Base-by-base conservation (phyloP, 2,329 filamentous ascomycete species). In the Fusarium drepaniforme region DNA sequence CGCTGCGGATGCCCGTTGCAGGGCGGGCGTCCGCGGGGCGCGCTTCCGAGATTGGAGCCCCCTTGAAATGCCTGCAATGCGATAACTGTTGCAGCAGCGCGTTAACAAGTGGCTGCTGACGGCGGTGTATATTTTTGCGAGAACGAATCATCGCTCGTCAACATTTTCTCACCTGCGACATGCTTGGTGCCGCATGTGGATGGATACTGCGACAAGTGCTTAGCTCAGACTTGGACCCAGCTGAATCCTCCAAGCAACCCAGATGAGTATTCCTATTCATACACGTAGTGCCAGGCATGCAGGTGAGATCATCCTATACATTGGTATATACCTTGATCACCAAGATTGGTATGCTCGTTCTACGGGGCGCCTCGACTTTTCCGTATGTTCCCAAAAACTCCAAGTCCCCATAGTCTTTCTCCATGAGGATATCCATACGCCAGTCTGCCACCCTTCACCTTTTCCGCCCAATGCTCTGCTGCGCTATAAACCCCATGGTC, bases 351-450 rank as follows among this genome's bases (percentile, higher is more conserved):
- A 72, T 75, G 68, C 65, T 77, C 75, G 68, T 73, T 79, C 76
- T 79, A 79, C 71, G 72, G 63, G 68, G 70, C 68, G 66, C 57
- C 67, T 76, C 68, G 62, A 75, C 76, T 77, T 79, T 79, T 78
- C 62, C 62, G 63, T 70, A 72, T 74, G 63, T 70, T 73, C 73
- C 76, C 71, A 78, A 74, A 56, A 79, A 79, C 75, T 77, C 77
- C 75, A 73, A 66, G 67, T 60, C 63, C 60, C 46, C 66, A 37
- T 64, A 72, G 58, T 72, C 67, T 61, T 49, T 72, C 69, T 59
- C 44, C 64, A 59, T 56, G 66, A 63, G 67, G 63, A 71, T 68
- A 56, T 66, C 42, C 73, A 75, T 78, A 61, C 77, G 72, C 75
- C 77, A 73, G 71, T 75, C 74, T 70, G 61, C 60, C 66, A 37